phyloP scores from a whole-genome alignment of 1,284 basidiomycete genomes.

The Thecaphora thlaspeos region DNA sequence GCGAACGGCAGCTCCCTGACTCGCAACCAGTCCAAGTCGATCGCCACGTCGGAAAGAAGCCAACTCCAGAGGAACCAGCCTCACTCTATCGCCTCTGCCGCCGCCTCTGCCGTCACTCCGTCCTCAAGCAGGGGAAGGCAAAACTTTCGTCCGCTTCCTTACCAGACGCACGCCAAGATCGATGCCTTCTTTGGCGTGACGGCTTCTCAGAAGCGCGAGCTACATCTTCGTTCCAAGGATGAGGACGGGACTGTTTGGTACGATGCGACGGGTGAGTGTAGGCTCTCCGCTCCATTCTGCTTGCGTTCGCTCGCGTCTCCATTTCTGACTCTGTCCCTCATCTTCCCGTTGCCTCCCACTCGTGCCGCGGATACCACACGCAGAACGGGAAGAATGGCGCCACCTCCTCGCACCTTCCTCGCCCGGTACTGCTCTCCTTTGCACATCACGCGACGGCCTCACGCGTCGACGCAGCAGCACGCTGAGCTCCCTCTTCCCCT shows the following conservation, averaged over 20 bases:
- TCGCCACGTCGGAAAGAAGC: too few species aligned
- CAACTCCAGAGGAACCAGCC: too few species aligned
- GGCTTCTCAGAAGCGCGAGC: slow-evolving; percentile 19
- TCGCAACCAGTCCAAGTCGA: too few species aligned
- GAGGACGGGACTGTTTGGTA: slow-evolving; percentile 31
- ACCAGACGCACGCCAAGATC: slow-evolving; percentile 34
- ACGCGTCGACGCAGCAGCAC: slow-evolving; percentile 20
- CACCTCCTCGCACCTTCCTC: too few species aligned
- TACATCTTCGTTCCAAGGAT: slow-evolving; percentile 24
- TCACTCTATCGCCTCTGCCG: too few species aligned
- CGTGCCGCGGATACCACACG: background rate
- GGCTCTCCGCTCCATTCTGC: slow-evolving; percentile 17
- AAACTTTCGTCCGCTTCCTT: slow-evolving; percentile 36
- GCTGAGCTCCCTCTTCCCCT: slow-evolving; percentile 6
- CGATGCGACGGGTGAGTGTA: slow-evolving; percentile 28
- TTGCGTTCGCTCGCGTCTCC: background rate
- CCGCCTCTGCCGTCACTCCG: background rate
- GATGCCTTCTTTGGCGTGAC: slow-evolving; percentile 40
- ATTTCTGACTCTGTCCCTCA: slow-evolving; percentile 1
- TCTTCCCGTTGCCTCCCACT: slow-evolving; percentile 1
- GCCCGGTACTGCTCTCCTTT: too few species aligned
- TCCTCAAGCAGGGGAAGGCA: too few species aligned
- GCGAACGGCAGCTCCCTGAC: too few species aligned
- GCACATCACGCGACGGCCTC: too few species aligned
- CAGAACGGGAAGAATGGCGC: too few species aligned